Evolutionary conservation across 2,329 filamentous ascomycete genomes (phyloP).

Genomic region (Fusarium oxysporum): DNA sequence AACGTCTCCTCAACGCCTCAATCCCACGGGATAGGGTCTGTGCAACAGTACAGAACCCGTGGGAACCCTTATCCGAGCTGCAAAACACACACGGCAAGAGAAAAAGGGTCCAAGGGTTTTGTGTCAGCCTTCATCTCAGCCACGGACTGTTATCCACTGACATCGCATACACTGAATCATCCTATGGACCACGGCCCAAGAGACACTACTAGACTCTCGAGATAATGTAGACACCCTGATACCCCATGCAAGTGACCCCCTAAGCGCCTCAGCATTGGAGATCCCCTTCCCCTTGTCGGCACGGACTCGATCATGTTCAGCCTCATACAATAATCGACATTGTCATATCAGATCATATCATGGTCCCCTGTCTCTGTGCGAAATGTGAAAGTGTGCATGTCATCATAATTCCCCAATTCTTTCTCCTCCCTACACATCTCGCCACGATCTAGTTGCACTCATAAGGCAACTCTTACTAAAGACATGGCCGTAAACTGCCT

Average conservation of each 20-base stretch:
- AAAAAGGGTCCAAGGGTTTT: constrained; percentile 24
- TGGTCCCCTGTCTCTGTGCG: background rate
- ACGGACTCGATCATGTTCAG: background rate
- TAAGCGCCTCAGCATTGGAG: constrained; percentile 10
- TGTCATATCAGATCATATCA: background rate
- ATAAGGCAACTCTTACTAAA: background rate
- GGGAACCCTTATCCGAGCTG: constrained; percentile 1
- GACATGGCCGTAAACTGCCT: background rate
- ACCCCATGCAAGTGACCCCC: constrained; percentile 11
- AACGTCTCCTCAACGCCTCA: background rate
- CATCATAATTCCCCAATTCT: background rate
- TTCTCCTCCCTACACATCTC: background rate
- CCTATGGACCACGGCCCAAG: background rate
- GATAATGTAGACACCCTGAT: background rate
- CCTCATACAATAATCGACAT: background rate
- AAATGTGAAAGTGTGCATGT: background rate
- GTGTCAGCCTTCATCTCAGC: constrained; percentile 32
- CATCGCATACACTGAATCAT: background rate
- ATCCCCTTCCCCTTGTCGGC: background rate
- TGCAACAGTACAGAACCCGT: background rate
- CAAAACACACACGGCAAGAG: constrained; percentile 1
- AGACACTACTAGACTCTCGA: background rate
- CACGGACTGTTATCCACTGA: background rate
- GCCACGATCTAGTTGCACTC: background rate
- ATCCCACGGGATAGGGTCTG: constrained; percentile 2